Evolutionary conservation across 2,329 filamentous ascomycete genomes (phyloP), one percentile per base, ranked within the genome.

Genomic region (Camillea tinctor): DNA sequence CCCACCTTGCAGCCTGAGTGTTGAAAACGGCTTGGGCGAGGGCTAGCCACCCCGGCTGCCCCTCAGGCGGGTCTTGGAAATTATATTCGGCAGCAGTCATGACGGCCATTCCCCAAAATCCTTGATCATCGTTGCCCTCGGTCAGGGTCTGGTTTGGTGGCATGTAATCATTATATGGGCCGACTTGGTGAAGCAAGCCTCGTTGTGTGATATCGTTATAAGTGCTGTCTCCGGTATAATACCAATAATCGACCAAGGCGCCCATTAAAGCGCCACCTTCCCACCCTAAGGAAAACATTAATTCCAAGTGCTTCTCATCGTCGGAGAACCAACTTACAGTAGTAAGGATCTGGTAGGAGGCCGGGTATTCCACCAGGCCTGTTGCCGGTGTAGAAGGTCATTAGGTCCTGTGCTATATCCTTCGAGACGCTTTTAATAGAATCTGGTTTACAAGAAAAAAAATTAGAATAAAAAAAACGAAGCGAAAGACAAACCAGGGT

Each of bases 11-110:
- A 2, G 86, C 87, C 69, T 94, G 91, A 1, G 87, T 88, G 73
- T 96, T 92, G 79, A 95, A 96, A 26, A 92, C 89, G 55, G 88
- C 90, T 72, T 93, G 87, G 1, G 88, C 90, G 13, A 95, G 82
- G 4, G 87, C 85, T 11, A 92, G 80, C 86, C 89, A 92, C 67
- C 85, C 79, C 2, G 88, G 88, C 67, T 86, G 68, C 61, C 81
- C 77, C 0, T 70, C 64, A 0, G 82, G 78, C 2, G 88, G 86
- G 51, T 88, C 76, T 4, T 84, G 84, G 63, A 90, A 91, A 49
- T 85, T 85, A 70, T 85, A 82, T 73, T 92, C 89, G 60, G 89
- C 85, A 0, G 89, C 89, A 5, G 84, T 81, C 85, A 92, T 88
- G 62, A 86, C 86, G 3, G 88, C 82, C 58, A 92, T 79, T 1